These are phyloP conservation scores for Ramaria sp. DNA, from an alignment of 768 basidiomycete species.

Conservation along the genomic window DNA sequence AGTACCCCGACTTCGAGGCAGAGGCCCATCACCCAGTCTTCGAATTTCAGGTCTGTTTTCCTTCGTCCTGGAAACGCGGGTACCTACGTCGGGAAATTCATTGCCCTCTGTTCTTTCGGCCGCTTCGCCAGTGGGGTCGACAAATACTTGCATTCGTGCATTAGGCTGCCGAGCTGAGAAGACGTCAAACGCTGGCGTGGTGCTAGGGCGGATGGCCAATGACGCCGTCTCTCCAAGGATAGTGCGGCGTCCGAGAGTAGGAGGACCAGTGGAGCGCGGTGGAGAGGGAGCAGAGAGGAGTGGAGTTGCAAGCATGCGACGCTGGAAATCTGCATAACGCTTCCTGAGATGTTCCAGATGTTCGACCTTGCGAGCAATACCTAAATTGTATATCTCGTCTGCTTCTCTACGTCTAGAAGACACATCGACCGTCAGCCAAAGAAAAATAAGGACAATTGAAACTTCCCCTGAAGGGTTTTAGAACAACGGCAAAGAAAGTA, in stretches of 20 bases:
- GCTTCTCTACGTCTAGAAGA: constrained; percentile 38
- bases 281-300: constrained; percentile 19
- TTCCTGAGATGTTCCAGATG: constrained; percentile 32
- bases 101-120: constrained; percentile 32
- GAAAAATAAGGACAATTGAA: background rate
- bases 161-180: constrained; percentile 31
- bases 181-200: background rate
- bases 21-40: constrained; percentile 54
- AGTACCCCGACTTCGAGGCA: constrained; percentile 47
- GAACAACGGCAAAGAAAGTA: no score
- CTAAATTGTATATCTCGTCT: constrained; percentile 43
- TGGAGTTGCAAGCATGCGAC: constrained; percentile 23
- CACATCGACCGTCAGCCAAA: background rate
- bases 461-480: no score
- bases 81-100: constrained; percentile 63
- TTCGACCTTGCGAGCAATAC: constrained; percentile 27
- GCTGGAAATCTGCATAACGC: constrained; percentile 31
- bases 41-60: constrained; percentile 65
- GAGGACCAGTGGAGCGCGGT: constrained; percentile 20
- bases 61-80: constrained; percentile 67
- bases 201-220: constrained; percentile 17
- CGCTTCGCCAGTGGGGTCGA: constrained; percentile 47
- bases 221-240: constrained; percentile 36
- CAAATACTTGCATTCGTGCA: constrained; percentile 53
- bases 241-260: constrained; percentile 21